A percentile compares a stretch with the other conserved stretches of the same genome.
Evolutionary conservation across 495 filamentous ascomycete species (phyloP).

Genomic region (Aspergillus conjunctus): DNA sequence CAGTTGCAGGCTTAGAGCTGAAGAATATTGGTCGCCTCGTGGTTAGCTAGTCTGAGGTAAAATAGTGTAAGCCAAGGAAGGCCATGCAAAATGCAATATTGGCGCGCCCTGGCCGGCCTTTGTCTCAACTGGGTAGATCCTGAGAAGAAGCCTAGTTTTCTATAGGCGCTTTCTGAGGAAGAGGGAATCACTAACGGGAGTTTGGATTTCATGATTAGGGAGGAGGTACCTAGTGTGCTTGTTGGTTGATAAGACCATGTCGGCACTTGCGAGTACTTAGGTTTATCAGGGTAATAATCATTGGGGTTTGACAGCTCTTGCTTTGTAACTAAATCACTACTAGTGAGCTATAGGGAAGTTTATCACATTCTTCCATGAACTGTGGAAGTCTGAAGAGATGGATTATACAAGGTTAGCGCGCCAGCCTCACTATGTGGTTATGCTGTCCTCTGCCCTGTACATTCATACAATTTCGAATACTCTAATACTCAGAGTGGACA

Average conservation of each 20-base stretch:
- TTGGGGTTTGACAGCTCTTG: too few species aligned
- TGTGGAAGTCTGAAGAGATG: too few species aligned
- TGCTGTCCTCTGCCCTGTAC: not conserved
- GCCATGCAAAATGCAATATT: not conserved
- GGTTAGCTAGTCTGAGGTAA: not conserved
- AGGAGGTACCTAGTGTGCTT: too few species aligned
- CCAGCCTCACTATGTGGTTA: not conserved
- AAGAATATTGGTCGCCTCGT: conserved; percentile 7
- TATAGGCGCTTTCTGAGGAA: too few species aligned
- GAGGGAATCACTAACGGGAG: too few species aligned
- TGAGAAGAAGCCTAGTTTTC: too few species aligned
- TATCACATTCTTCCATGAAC: too few species aligned
- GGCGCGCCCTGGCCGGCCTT: too few species aligned
- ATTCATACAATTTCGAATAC: not conserved
- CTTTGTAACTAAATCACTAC: too few species aligned
- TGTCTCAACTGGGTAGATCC: too few species aligned
- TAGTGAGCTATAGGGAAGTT: too few species aligned
- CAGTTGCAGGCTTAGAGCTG: not conserved
- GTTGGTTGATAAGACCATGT: not conserved
- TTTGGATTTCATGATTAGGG: too few species aligned
- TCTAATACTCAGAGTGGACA: not conserved
- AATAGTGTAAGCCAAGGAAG: not conserved
- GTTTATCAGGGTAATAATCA: not conserved
- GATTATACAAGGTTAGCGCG: conserved; percentile 13
- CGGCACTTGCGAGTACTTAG: not conserved